A percentile compares a stretch with the other conserved stretches of the same genome.
Evolutionary conservation across 2,329 filamentous ascomycete species (phyloP).

Genomic region (Orbilia oligospora): DNA sequence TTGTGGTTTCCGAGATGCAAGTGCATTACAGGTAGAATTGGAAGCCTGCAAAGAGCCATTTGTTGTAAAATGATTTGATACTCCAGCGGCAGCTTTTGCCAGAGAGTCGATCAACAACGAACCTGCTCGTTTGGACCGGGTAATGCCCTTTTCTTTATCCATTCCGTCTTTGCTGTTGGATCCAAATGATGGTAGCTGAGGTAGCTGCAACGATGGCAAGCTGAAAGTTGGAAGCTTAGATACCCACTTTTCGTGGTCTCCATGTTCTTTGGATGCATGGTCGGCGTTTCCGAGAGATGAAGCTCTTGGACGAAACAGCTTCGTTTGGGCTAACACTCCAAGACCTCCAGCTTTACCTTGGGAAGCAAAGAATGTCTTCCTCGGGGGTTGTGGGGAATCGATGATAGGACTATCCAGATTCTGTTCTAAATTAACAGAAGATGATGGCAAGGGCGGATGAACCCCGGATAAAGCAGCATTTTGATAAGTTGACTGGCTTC

Average conservation of each 20-base stretch:
- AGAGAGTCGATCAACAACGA: conserved; percentile 52
- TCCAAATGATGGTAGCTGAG: conserved; percentile 53
- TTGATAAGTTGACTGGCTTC: conserved; percentile 60
- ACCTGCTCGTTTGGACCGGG: conserved; percentile 44
- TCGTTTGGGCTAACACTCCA: conserved; percentile 41
- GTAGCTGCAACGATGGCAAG: conserved; percentile 58
- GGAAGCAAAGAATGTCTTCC: conserved; percentile 42
- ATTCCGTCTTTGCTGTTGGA: conserved; percentile 41
- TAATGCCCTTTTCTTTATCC: conserved; percentile 39
- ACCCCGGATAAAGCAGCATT: conserved; percentile 22
- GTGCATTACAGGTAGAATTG: not conserved
- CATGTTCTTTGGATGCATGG: conserved; percentile 40
- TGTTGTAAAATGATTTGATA: conserved; percentile 49
- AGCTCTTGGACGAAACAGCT: conserved; percentile 45
- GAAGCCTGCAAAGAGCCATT: not conserved
- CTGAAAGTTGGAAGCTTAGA: conserved; percentile 59
- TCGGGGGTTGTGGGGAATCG: conserved; percentile 42
- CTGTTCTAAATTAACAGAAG: conserved; percentile 5
- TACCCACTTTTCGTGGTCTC: conserved; percentile 51
- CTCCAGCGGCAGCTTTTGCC: conserved; percentile 48
- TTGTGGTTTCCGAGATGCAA: conserved; percentile 15
- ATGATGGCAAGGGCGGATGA: conserved; percentile 7
- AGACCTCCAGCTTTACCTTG: conserved; percentile 40
- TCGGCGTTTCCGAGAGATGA: conserved; percentile 50
- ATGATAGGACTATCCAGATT: not conserved